Base-by-base conservation (phyloP, 805 yeast genomes). In the Yamadazyma sp. region DNA sequence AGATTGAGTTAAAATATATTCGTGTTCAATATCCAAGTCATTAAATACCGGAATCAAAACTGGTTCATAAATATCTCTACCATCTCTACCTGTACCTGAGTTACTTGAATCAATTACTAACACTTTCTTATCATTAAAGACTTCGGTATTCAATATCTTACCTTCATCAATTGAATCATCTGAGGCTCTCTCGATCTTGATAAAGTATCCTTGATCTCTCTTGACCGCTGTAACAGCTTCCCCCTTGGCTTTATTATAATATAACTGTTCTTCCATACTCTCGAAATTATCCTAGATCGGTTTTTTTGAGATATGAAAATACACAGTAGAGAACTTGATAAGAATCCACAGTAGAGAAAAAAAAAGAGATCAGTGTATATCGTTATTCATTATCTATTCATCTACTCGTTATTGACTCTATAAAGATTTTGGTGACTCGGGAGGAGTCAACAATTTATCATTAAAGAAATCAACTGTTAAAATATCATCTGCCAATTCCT, bases 31-130 rank as follows among this genome's bases (percentile, higher is more conserved):
- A 0, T 47, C 42, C 4, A 78, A 48, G 5, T 44, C 36, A 0
- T 52, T 48, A 3, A 82, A 61, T 2, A 80, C 40, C 3, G 86
- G 85, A 19, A 52, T 36, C 4, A 82, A 39, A 0, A 79, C 55
- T 2, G 53, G 44, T 1, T 38, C 21, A 45, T 75, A 78, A 8
- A 78, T 47, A 40, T 73, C 32, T 39, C 18, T 36, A 26, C 5
- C 47, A 12, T 6, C 8, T 49, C 71, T 52, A 7, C 77, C 73
- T 1, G 58, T 60, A 1, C 81, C 82, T 0, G 81, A 73, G 14
- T 55, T 56, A 4, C 69, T 43, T 1, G 81, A 76, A 42, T 76
- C 81, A n/a, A 76, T 47, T 1, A 76, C 53, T 19, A 33, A 21
- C 19, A 36, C 10, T 18, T 35, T 23, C 15, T 24, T 28, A 19